These are phyloP conservation scores for Kodamaea fukazawae DNA, from an alignment of 805 yeast species.

Conservation along the genomic window DNA sequence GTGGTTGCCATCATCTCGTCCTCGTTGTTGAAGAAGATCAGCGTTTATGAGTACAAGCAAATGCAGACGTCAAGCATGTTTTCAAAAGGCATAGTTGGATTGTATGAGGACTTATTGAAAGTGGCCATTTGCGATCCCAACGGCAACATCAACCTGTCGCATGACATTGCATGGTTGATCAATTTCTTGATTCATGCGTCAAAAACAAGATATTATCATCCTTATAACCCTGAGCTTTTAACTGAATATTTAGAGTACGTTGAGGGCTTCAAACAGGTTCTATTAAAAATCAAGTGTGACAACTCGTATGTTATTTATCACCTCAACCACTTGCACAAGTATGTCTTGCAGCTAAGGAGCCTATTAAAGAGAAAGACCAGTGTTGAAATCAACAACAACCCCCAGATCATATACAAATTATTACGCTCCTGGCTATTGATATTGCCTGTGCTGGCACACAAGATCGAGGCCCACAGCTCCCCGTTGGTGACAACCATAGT, in stretches of 20 bases:
- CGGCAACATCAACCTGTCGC: neutral
- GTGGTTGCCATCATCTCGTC: constrained; percentile 18
- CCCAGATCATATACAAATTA: constrained; percentile 14
- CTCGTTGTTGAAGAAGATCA: constrained; percentile 19
- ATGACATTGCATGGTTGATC: constrained; percentile 4
- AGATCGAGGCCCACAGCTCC: constrained; percentile 15
- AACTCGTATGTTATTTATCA: constrained; percentile 7
- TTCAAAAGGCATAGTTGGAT: constrained; percentile 20
- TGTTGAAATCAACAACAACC: constrained; percentile 7
- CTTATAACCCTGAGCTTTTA: constrained; percentile 21
- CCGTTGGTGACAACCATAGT: constrained; percentile 9
- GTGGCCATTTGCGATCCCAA: constrained; percentile 1
- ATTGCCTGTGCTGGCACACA: constrained; percentile 18
- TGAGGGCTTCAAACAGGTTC: constrained; percentile 4
- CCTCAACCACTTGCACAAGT: constrained; percentile 13
- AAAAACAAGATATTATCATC: constrained; percentile 7
- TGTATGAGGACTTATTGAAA: constrained; percentile 16
- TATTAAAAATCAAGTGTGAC: neutral
- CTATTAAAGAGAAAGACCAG: neutral
- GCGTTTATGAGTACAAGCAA: constrained; percentile 20
- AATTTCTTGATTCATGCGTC: constrained; percentile 7
- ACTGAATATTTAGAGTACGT: constrained; percentile 17
- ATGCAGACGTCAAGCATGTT: constrained; percentile 18
- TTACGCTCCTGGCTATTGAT: constrained; percentile 22
- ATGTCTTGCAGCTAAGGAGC: constrained; percentile 5